phyloP scores from a whole-genome alignment of 495 filamentous ascomycete species.

The Tuber aestivum region DNA sequence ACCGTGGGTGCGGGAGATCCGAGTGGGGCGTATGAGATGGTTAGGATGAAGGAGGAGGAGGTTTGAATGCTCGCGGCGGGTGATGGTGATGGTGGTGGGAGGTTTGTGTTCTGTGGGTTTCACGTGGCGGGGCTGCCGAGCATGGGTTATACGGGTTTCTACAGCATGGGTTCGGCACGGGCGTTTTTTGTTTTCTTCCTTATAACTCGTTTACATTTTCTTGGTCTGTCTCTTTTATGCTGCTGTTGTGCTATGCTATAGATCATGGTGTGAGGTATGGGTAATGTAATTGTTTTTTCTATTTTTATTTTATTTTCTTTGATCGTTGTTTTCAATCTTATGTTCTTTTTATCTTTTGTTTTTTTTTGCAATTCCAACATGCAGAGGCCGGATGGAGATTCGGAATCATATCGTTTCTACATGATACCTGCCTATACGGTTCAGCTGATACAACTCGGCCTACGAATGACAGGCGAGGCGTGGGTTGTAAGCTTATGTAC shows the following conservation, averaged over 20 bases:
- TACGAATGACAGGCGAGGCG: neutral
- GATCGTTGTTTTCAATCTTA: neutral
- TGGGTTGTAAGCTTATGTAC: neutral
- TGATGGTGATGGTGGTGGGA: neutral
- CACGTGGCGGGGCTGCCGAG: neutral
- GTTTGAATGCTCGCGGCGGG: slow-evolving; percentile 20
- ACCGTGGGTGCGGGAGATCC: slow-evolving; percentile 52
- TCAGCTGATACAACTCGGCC: neutral
- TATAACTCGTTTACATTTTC: neutral
- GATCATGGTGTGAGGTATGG: neutral
- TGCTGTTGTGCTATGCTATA: neutral
- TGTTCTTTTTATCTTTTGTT: neutral
- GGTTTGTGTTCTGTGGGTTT: neutral
- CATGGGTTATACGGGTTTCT: neutral
- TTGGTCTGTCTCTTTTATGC: neutral
- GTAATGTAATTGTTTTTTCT: neutral
- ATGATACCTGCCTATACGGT: neutral
- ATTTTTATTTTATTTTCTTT: neutral
- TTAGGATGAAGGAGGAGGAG: slow-evolving; percentile 53
- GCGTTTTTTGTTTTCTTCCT: neutral
- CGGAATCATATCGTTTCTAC: neutral
- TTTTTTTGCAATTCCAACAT: neutral
- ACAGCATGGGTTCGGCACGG: neutral
- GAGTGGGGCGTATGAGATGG: slow-evolving; percentile 76
- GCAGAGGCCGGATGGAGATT: neutral